Percentiles rank a stretch among this genome's conserved stretches.
Evolutionary conservation across 352 stramenopile species (phyloP).

Genomic region (Pythium scleroteichum): DNA sequence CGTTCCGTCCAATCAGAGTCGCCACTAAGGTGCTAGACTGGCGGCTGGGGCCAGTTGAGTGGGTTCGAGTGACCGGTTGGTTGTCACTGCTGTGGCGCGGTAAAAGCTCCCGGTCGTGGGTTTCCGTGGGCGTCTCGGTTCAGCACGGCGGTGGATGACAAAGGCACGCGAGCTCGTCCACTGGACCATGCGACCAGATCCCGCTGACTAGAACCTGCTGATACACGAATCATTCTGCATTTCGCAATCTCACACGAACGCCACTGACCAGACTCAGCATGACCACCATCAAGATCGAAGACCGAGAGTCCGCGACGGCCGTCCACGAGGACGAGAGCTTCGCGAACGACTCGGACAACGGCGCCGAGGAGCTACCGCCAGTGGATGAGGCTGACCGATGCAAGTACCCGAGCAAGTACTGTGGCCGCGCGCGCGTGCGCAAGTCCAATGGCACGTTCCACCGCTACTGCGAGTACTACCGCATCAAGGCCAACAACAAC

Average conservation of each 20-base stretch:
- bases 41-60: no score
- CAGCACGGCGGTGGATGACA: no score
- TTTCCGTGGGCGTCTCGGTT: no score
- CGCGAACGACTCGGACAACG: neutral
- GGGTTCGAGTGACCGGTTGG: no score
- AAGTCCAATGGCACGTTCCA: slow-evolving; percentile 17
- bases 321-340: neutral
- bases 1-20: no score
- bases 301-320: neutral
- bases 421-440: slow-evolving; percentile 1
- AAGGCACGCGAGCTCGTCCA: no score
- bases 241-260: neutral
- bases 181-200: no score
- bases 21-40: no score
- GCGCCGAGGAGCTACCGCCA: neutral
- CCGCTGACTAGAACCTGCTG: no score
- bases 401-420: slow-evolving; percentile 21
- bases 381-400: slow-evolving; percentile 4
- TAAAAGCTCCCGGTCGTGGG: no score
- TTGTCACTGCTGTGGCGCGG: no score
- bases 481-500: slow-evolving; percentile 18
- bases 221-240: neutral
- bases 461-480: slow-evolving; percentile 21
- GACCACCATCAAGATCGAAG: slow-evolving; percentile 8
- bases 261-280: neutral